phyloP scores from a whole-genome alignment of 306 rosid species.

The Nissolia schottii region DNA sequence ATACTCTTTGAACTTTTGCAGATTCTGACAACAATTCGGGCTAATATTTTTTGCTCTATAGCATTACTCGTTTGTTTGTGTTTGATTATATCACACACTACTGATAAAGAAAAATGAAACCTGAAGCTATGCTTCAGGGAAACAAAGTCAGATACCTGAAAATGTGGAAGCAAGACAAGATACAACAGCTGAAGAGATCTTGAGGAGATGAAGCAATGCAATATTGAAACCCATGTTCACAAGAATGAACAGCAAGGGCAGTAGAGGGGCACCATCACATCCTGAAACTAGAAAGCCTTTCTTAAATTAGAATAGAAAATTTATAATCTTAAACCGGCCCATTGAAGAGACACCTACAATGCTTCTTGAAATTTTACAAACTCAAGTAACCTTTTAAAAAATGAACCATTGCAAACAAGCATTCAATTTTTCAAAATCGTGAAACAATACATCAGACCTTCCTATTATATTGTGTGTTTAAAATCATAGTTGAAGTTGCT shows the following conservation, averaged over 20 bases:
- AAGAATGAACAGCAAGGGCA: slow-evolving; percentile 40
- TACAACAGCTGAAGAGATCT: slow-evolving; percentile 89
- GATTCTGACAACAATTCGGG: no score
- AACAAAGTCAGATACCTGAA: slow-evolving; percentile 55
- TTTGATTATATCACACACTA: background rate
- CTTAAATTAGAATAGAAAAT: background rate
- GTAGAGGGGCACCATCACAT: slow-evolving; percentile 52
- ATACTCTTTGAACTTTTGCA: no score
- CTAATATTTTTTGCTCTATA: background rate
- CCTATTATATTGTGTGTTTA: background rate
- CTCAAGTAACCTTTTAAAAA: background rate
- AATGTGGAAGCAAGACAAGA: slow-evolving; percentile 87
- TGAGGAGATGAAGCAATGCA: slow-evolving; percentile 79
- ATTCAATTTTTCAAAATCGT: background rate
- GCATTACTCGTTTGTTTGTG: background rate
- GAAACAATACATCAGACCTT: background rate
- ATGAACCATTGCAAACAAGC: background rate
- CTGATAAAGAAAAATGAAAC: background rate
- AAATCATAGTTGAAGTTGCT: background rate
- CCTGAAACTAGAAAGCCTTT: slow-evolving; percentile 32
- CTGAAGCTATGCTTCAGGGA: background rate
- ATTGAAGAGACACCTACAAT: slow-evolving; percentile 5
- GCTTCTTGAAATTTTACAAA: background rate
- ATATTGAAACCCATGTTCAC: slow-evolving; percentile 60
- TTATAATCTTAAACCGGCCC: background rate